Percentiles rank a stretch among this genome's conserved stretches.
Conservation (phyloP, 495 filamentous ascomycete genomes). For the Letharia lupina region DNA sequence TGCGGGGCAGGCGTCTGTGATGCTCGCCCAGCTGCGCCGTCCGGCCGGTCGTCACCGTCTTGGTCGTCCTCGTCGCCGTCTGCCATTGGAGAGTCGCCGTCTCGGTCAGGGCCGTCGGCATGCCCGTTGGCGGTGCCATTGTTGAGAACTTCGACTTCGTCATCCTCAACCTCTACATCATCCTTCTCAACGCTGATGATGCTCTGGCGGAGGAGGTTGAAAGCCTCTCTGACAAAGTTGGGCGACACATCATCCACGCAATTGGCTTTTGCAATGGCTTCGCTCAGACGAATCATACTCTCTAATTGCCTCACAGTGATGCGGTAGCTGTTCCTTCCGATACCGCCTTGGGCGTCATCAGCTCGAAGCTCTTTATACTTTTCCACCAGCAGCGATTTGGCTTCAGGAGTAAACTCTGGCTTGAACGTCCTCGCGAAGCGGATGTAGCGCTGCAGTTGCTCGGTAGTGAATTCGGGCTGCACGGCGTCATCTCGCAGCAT, state of each 20-base stretch:
- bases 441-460: conserved; percentile 95
- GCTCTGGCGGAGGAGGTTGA: conserved; percentile 77
- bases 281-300: conserved; percentile 84
- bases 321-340: conserved; percentile 86
- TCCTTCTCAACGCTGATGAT: conserved; percentile 98
- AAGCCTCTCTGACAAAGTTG: conserved; percentile 83
- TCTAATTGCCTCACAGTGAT: conserved; percentile 97
- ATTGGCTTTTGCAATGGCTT: conserved; percentile 95
- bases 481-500: conserved; percentile 85
- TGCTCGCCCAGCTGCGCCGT: conserved; percentile 27
- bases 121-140: conserved; percentile 26
- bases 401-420: conserved; percentile 83
- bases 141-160: conserved; percentile 40
- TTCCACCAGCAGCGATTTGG: conserved; percentile 73
- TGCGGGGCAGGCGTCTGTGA: conserved; percentile 33
- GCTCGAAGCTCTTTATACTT: conserved; percentile 94
- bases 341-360: conserved; percentile 89
- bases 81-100: conserved; percentile 68
- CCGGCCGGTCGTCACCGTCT: conserved; percentile 33
- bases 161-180: conserved; percentile 92
- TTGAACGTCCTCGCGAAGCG: conserved; percentile 92
- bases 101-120: conserved; percentile 43
- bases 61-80: conserved; percentile 36
- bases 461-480: conserved; percentile 86
- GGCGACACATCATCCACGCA: conserved; percentile 86